Base-by-base conservation (phyloP, 2,329 filamentous ascomycete species). In the Capronia americana region DNA sequence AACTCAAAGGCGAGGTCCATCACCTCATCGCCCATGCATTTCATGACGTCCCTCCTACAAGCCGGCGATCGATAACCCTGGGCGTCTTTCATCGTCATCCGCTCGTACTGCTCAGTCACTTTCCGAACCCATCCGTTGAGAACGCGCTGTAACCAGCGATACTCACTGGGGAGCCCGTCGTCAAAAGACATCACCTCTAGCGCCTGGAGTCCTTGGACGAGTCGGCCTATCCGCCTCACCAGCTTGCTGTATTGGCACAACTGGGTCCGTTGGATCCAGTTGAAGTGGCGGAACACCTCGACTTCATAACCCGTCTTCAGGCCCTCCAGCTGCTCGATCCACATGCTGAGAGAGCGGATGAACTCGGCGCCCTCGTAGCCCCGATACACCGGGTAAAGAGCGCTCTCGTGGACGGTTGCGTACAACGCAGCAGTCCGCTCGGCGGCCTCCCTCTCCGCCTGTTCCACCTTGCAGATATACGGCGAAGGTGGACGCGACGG, bases 221-320 rank as follows among this genome's bases (percentile, higher is more conserved):
- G 48, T 23, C 48, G n/a, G 3, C 48, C 23, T 7, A 51, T 26
- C 48, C 48, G 48, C 48, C 48, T 23, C 48, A 51, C 20, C 24
- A 51, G 23, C 48, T 51, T 51, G 24, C 48, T n/a, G 48, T 51
- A 51, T 7, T 51, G 20, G 24, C 48, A 51, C 48, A 51, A 17
- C 24, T 51, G 38, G 38, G 38, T 26, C 10, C 48, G 48, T 11
- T 28, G 48, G 10, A 51, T 26, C 20, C 24, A 51, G 48, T 24
- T 51, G 48, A 51, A 51, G 3, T 23, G 23, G 4, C 48, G 20
- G 14, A 4, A 28, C 1, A 51, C 11, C 20, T 51, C 20, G 20
- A 12, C 48, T 4, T 23, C 12, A 17, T 26, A 51, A 10, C 0
- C 48, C 8, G 23, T 8, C 20, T 8, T 8, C 20, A 51, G 48